These are phyloP conservation scores for Cyphellophora attinorum DNA, from an alignment of 2,329 filamentous ascomycete genomes.

Conservation along the genomic window DNA sequence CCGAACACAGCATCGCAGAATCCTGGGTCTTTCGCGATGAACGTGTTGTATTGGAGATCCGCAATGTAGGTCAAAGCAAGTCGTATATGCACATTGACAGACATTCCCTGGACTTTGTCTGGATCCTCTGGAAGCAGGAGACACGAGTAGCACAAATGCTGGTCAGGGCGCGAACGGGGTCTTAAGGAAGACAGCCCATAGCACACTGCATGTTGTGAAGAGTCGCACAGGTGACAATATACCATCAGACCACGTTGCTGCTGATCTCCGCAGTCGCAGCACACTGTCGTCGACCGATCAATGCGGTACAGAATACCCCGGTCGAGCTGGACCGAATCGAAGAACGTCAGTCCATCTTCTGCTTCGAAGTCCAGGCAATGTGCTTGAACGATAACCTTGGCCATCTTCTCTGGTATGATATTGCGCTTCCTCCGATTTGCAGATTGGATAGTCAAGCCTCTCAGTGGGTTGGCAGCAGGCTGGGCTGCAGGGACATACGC, in stretches of 20 bases:
- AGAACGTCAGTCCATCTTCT: background rate
- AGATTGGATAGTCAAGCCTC: background rate
- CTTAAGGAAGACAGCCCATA: slow-evolving; percentile 6
- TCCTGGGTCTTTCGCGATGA: background rate
- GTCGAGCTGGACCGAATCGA: slow-evolving; percentile 5
- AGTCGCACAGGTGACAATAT: slow-evolving; percentile 10
- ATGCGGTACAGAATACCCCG: slow-evolving; percentile 5
- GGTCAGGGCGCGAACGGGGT: background rate
- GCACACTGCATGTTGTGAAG: slow-evolving; percentile 11
- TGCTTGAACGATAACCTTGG: slow-evolving; percentile 9
- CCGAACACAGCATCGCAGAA: background rate
- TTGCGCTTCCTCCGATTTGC: background rate
- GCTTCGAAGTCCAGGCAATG: slow-evolving; percentile 6
- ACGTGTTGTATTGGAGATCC: background rate
- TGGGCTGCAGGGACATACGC: too few relatives aligned
- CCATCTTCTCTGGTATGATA: slow-evolving; percentile 5
- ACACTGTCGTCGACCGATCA: slow-evolving; percentile 3
- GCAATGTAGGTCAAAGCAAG: background rate
- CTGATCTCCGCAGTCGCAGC: slow-evolving; percentile 10
- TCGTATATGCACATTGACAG: background rate
- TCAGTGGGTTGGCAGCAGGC: too few relatives aligned
- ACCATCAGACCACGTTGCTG: slow-evolving; percentile 5
- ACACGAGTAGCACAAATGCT: slow-evolving; percentile 12
- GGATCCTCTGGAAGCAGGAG: slow-evolving; percentile 7
- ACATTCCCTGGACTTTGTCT: background rate